Base-by-base conservation (phyloP, 495 filamentous ascomycete species). In the Hypoxylon fragiforme region DNA sequence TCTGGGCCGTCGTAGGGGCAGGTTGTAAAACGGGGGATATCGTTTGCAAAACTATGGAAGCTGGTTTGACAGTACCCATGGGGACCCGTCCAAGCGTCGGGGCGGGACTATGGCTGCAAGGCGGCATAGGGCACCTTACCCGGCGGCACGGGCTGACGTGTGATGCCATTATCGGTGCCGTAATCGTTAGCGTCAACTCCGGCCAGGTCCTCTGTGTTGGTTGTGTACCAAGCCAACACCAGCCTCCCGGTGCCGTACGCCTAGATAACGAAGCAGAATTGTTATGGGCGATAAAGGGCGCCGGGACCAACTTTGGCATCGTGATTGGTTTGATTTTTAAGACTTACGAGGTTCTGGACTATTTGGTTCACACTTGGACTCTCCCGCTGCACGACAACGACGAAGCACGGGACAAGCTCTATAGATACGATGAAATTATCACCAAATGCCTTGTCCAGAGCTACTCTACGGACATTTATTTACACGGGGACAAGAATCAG, bases 281-380 rank as follows among this genome's bases (percentile, higher is more conserved):
- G 12, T 65, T 86, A 61, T 86, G 81, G 82, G 82, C 78, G 9
- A 64, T 85, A 7, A 82, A 73, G 70, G 83, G 84, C 35, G 82
- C 81, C 16, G 84, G 81, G 2, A 81, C 81, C 32, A 85, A 85
- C 61, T 78, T 85, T 67, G 80, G 82, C 49, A 81, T 87, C 41
- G 75, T 85, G n/a, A 28, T 83, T 60, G 82, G 78, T 54, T 73
- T 85, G 9, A 71, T 66, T 54, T 84, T 87, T 69, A 79, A 74
- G 59, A 62, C 79, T 34, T 80, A 54, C 57, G 13, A 52, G 20
- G 74, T 77, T 65, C 70, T 66, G 42, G 75, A 50, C 3, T 79
- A 77, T 61, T 67, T 26, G 15, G 64, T 66, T 66, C 76, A 72
- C 50, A 79, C 77, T 47, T 84, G 81, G 80, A 42, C 76, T 57